Conservation (phyloP, 768 basidiomycete genomes). For the Mycena chlorophos region DNA sequence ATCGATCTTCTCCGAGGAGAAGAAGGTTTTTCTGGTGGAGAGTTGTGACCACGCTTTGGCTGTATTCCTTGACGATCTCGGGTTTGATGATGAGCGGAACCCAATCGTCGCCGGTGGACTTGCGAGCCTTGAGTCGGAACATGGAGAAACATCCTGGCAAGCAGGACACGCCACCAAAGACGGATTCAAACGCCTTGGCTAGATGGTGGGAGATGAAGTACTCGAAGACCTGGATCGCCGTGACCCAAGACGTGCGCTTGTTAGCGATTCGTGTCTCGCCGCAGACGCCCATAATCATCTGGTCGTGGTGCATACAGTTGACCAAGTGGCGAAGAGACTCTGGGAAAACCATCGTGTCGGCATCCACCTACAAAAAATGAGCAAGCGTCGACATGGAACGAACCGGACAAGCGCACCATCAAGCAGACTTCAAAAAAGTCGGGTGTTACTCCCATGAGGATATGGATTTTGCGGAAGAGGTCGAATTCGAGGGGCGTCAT, state of each 20-base stretch:
- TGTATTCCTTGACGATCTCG: conserved; percentile 96
- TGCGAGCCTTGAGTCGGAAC: conserved; percentile 96
- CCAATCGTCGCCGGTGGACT: conserved; percentile 90
- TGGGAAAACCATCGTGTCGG: conserved; percentile 94
- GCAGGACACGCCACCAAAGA: conserved; percentile 99
- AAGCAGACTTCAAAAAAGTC: conserved; percentile 97
- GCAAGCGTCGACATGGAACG: not conserved
- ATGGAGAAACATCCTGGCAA: conserved; percentile 99
- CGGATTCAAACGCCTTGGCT: conserved; percentile 97
- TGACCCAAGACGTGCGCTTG: conserved; percentile 98
- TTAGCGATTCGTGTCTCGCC: conserved; percentile 99
- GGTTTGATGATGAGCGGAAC: conserved; percentile 95
- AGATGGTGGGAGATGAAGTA: conserved; percentile 99
- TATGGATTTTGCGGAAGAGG: conserved; percentile 93
- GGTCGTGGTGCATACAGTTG: conserved; percentile 98
- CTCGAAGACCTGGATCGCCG: conserved; percentile 96
- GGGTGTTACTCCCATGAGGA: conserved; percentile 97
- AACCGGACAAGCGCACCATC: conserved; percentile 68
- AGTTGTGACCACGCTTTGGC: conserved; percentile 89
- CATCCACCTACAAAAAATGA: conserved; percentile 76
- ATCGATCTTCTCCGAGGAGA: conserved; percentile 96
- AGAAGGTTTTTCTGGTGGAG: conserved; percentile 98
- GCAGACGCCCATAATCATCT: conserved; percentile 98
- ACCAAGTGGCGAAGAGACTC: conserved; percentile 88
- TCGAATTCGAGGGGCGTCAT: conserved; percentile 98